Percentiles rank a stretch among this genome's conserved stretches.
Conservation (phyloP, 139 green algal genomes). For the Haematococcus sp. region DNA sequence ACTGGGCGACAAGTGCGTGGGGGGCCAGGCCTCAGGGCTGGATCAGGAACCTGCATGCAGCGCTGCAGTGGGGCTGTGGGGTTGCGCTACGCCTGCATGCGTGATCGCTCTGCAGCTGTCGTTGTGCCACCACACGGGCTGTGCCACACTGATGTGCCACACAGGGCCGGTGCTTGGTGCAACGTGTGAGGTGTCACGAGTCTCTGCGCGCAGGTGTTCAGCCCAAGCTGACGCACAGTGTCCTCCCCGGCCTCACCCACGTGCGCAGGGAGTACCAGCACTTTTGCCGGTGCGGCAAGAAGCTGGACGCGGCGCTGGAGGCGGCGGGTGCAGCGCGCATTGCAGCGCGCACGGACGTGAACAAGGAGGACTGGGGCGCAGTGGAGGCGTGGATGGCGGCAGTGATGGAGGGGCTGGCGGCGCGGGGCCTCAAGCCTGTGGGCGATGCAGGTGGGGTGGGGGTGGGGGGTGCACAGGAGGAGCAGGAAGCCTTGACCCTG, state of each 20-base stretch:
- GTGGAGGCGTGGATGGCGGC: slow-evolving; percentile 71
- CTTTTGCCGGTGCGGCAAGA: slow-evolving; percentile 82
- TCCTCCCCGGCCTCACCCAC: too few relatives aligned
- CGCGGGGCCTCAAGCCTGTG: slow-evolving; percentile 47
- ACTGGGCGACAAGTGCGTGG: slow-evolving; percentile 73
- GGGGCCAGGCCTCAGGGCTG: neutral
- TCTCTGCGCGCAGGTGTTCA: too few relatives aligned
- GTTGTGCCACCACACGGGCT: too few relatives aligned
- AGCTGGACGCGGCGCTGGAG: slow-evolving; percentile 63
- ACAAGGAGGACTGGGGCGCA: slow-evolving; percentile 79
- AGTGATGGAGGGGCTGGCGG: slow-evolving; percentile 41
- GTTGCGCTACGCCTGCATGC: neutral
- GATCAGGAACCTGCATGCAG: neutral
- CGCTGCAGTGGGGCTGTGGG: neutral
- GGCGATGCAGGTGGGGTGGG: slow-evolving; percentile 26
- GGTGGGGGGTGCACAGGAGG: neutral
- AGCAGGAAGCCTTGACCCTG: too few relatives aligned
- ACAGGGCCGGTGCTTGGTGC: too few relatives aligned
- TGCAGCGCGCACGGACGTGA: slow-evolving; percentile 52
- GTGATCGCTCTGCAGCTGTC: neutral
- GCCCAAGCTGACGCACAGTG: too few relatives aligned
- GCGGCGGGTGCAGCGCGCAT: slow-evolving; percentile 45
- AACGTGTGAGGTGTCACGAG: too few relatives aligned
- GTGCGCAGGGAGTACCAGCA: slow-evolving; percentile 79
- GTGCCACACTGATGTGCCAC: too few relatives aligned